Conservation (phyloP, 2,329 filamentous ascomycete species). For the Ustilaginoidea virens region DNA sequence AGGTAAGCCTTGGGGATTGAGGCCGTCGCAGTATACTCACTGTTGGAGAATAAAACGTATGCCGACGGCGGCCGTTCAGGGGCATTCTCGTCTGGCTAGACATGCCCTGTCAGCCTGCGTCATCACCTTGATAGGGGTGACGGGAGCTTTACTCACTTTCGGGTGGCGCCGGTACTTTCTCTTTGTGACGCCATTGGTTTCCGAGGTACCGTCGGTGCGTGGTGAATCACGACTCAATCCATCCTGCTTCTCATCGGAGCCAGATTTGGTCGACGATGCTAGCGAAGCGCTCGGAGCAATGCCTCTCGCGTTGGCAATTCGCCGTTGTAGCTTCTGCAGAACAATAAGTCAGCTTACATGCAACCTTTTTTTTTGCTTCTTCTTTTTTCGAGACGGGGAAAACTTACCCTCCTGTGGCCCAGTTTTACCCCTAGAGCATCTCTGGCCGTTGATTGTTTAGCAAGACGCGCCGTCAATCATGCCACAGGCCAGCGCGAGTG, state of each 20-base stretch:
- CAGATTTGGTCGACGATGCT: conserved; percentile 31
- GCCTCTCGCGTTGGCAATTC: conserved; percentile 60
- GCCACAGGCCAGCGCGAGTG: no score
- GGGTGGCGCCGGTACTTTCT: conserved; percentile 66
- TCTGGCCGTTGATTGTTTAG: no score
- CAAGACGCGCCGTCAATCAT: no score
- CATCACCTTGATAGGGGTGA: not conserved
- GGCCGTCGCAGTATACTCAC: conserved; percentile 29
- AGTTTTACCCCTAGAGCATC: conserved; percentile 64
- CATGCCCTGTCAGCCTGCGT: not conserved
- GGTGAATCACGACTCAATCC: conserved; percentile 31
- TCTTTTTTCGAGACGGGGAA: no score
- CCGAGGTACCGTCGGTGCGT: conserved; percentile 30
- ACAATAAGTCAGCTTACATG: conserved; percentile 4
- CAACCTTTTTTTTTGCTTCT: no score
- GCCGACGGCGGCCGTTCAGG: conserved; percentile 69
- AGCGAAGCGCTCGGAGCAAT: conserved; percentile 38
- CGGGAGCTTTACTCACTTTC: conserved; percentile 33
- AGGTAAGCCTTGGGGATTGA: not conserved
- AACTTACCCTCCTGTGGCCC: conserved; percentile 60
- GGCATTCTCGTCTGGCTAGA: conserved; percentile 59
- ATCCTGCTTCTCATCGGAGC: conserved; percentile 41
- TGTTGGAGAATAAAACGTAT: conserved; percentile 77
- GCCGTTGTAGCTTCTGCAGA: conserved; percentile 66
- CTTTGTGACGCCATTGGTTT: conserved; percentile 35